These are phyloP conservation scores for Xanthoparmelia taractica DNA, from an alignment of 495 filamentous ascomycete genomes.

Conservation along the genomic window DNA sequence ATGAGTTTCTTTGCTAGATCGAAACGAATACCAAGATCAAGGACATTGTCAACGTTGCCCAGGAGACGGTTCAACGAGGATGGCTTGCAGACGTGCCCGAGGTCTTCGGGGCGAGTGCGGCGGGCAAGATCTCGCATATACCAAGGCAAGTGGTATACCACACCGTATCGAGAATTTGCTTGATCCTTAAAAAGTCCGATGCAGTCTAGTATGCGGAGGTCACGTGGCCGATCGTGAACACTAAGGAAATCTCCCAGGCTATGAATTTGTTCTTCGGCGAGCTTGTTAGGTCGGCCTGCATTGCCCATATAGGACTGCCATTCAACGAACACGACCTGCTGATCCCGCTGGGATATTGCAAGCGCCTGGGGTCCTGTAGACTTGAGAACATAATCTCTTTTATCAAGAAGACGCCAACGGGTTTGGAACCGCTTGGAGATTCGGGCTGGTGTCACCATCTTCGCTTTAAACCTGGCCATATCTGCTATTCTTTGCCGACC, in stretches of 20 bases:
- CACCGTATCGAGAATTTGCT: not conserved
- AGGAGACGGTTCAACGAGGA: not conserved
- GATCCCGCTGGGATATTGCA: not conserved
- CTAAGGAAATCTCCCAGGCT: not conserved
- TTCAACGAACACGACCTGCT: not conserved
- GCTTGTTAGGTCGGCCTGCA: not conserved
- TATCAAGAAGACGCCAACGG: constrained; percentile 2
- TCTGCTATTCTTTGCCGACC: not conserved
- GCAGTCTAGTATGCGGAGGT: not conserved
- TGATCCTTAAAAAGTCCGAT: not conserved
- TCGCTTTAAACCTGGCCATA: not conserved
- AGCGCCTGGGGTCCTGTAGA: not conserved
- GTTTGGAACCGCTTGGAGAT: not conserved
- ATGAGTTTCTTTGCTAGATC: not conserved
- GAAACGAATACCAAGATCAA: not conserved
- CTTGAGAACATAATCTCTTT: not conserved
- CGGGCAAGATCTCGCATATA: constrained; percentile 1
- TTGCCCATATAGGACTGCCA: not conserved
- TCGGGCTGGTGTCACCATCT: not conserved
- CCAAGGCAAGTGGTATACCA: not conserved
- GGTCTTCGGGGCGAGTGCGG: not conserved
- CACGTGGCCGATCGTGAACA: not conserved
- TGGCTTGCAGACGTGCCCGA: constrained; percentile 1
- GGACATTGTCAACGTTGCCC: not conserved
- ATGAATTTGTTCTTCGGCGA: not conserved